A percentile compares a stretch with the other conserved stretches of the same genome.
Evolutionary conservation across 2,329 filamentous ascomycete genomes (phyloP).

Genomic region (Beauveria rudraprayagi): DNA sequence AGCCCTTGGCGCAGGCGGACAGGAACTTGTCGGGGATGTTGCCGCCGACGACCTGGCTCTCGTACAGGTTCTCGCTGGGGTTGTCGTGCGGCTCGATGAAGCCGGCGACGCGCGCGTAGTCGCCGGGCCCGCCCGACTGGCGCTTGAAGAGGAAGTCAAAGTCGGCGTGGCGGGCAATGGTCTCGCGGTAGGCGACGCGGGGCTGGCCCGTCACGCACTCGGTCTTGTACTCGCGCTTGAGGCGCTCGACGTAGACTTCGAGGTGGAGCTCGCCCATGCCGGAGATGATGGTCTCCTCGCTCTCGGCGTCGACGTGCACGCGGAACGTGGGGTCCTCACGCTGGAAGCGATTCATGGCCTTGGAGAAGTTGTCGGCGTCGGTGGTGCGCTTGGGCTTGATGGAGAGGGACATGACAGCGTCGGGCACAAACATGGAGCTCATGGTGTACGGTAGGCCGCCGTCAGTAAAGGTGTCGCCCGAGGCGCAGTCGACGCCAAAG

Average conservation of each 20-base stretch:
- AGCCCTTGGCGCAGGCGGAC: conserved; percentile 90
- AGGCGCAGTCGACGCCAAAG: conserved; percentile 95
- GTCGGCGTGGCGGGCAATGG: conserved; percentile 67
- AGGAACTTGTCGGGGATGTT: conserved; percentile 94
- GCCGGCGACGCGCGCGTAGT: conserved; percentile 87
- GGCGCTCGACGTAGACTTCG: conserved; percentile 95
- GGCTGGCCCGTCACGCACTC: conserved; percentile 94
- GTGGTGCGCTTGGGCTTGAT: conserved; percentile 93
- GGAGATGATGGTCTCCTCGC: conserved; percentile 93
- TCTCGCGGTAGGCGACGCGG: conserved; percentile 95
- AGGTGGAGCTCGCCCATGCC: conserved; percentile 98
- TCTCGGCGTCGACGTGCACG: conserved; percentile 84
- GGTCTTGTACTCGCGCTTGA: conserved; percentile 92
- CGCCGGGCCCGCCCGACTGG: conserved; percentile 90
- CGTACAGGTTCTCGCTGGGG: conserved; percentile 71
- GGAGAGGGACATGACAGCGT: conserved; percentile 94
- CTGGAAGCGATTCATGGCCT: conserved; percentile 98
- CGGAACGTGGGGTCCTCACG: conserved; percentile 97
- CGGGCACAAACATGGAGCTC: conserved; percentile 96
- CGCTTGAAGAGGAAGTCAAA: conserved; percentile 95
- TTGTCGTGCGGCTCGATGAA: conserved; percentile 79
- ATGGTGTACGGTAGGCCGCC: conserved; percentile 87
- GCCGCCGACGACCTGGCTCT: conserved; percentile 80
- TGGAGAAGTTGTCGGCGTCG: conserved; percentile 90
- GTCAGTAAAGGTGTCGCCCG: conserved; percentile 96